Base-by-base conservation (phyloP, 768 basidiomycete species). In the Xerocomellus amylosporus region DNA sequence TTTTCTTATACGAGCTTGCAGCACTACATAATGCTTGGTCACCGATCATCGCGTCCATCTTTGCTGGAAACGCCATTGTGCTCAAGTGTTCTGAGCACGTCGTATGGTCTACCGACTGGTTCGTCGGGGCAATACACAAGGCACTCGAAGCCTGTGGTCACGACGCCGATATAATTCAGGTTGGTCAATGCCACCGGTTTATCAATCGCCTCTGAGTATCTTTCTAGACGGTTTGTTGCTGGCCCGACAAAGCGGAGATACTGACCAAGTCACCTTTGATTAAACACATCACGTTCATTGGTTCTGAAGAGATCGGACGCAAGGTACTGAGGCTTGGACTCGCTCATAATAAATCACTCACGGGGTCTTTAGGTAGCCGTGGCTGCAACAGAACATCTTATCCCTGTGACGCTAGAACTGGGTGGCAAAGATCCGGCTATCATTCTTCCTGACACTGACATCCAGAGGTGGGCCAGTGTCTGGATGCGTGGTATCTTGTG, bases 351-450 rank as follows among this genome's bases (percentile, higher is more conserved):
- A 19, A 7, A 24, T 47, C 26, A 24, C 34, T 53, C 28, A 65
- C 12, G n/a, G 17, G 4, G 38, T 9, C 30, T 50, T 62, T 66
- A 93, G 85, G 83, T 98, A 56, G 93, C 93, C 0, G 61, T 77
- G 19, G 91, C 88, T 46, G 96, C 94, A 15, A 88, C 93, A 0
- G 83, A 87, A 57, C 80, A 94, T 64, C 79, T 97, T 41, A 95
- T 90, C 1, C 96, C 96, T 0, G 89, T 97, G 0, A 92, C 90
- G 0, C 82, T 99, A 22, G 96, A 98, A 71, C 81, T 99, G 1
- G 96, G 96, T 31, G 92, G 93, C 33, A 96, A 98, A 69, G 96
- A 99, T 67, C 93, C 95, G 1, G 88, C 89, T 2, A 81, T 99
- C 62, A 83, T 99, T 54, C 80, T 98, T 28, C 91, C 92, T 7